These are phyloP conservation scores for Daphne laureola DNA, from an alignment of 441 rosid genomes.

Conservation along the genomic window DNA sequence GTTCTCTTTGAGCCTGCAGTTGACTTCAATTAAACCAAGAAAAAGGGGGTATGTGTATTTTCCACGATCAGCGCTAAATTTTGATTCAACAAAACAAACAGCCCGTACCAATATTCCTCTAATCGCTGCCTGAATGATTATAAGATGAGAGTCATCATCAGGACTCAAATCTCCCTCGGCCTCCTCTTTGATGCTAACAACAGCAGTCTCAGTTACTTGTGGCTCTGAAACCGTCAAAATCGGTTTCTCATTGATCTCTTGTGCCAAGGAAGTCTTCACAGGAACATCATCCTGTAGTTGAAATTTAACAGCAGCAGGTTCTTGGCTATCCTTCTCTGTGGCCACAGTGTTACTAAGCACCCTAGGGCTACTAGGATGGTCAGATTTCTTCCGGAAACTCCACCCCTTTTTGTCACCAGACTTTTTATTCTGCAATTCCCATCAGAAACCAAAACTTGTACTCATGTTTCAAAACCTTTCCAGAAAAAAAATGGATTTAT, in stretches of 20 bases:
- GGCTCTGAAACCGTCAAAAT: background rate
- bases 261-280: slow-evolving; percentile 6
- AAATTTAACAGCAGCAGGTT: slow-evolving; percentile 9
- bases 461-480: too few relatives aligned
- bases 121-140: slow-evolving; percentile 16
- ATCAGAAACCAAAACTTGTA: background rate
- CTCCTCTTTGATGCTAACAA: background rate
- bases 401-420: slow-evolving; percentile 13
- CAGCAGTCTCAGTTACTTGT: slow-evolving; percentile 2
- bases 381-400: slow-evolving; percentile 19
- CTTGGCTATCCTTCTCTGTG: slow-evolving; percentile 7
- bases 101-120: slow-evolving; percentile 14
- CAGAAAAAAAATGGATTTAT: too few relatives aligned
- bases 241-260: slow-evolving; percentile 9
- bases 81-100: too few relatives aligned
- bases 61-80: background rate
- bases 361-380: slow-evolving; percentile 1
- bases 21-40: slow-evolving; percentile 15
- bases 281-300: slow-evolving; percentile 1
- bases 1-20: slow-evolving; percentile 57
- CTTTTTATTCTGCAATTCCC: slow-evolving; percentile 8
- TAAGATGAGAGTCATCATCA: slow-evolving; percentile 12
- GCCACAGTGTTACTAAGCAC: slow-evolving; percentile 15
- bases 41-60: background rate
- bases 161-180: slow-evolving; percentile 4